Conservation (phyloP, 1,139 yeast genomes). For the Blastobotrys aristatus region DNA sequence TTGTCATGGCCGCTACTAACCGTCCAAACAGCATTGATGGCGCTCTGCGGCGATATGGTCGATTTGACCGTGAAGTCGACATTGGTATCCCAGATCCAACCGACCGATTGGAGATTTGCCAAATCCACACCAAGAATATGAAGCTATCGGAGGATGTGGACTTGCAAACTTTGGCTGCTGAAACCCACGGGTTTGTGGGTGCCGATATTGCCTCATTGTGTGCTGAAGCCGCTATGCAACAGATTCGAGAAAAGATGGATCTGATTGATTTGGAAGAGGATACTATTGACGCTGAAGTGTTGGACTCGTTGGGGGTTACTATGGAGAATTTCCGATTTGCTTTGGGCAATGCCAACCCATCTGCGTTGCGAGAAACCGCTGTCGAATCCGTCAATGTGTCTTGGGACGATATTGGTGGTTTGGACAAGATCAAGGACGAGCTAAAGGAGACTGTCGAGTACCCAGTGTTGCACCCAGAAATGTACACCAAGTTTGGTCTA, state of each 20-base stretch:
- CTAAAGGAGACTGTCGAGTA: constrained; percentile 98
- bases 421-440: constrained; percentile 92
- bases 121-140: constrained; percentile 96
- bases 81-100: constrained; percentile 99
- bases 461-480: constrained; percentile 98
- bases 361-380: constrained; percentile 98
- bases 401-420: constrained; percentile 97
- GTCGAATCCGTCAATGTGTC: constrained; percentile 97
- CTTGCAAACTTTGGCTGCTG: constrained; percentile 82
- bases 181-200: constrained; percentile 98
- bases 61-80: constrained; percentile 98
- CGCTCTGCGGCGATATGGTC: constrained; percentile 96
- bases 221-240: constrained; percentile 98
- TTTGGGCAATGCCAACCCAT: constrained; percentile 95
- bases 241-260: constrained; percentile 99
- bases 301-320: constrained; percentile 94
- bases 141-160: constrained; percentile 93
- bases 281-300: constrained; percentile 94
- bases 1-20: constrained; percentile 93
- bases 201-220: constrained; percentile 91
- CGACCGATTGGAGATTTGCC: constrained; percentile 93
- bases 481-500: constrained; percentile 94
- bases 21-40: constrained; percentile 99
- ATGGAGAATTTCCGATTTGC: constrained; percentile 99
- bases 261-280: constrained; percentile 96